phyloP scores from a whole-genome alignment of 192 early-diverging fungal genomes.

The Entomortierella beljakovae region DNA sequence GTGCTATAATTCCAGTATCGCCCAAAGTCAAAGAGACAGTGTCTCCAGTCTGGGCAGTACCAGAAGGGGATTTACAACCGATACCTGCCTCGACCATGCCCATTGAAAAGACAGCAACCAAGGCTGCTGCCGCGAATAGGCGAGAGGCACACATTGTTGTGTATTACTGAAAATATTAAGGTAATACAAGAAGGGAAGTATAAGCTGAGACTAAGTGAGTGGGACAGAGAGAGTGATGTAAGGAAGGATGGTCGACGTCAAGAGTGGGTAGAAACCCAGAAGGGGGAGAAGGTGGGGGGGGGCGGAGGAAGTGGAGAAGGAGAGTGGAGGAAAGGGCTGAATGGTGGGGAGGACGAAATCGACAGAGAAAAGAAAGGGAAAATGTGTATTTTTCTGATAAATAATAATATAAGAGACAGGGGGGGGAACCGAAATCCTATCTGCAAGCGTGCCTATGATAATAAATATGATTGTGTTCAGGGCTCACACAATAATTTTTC shows the following conservation, averaged over 20 bases:
- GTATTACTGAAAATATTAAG: neutral
- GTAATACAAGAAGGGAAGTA: neutral
- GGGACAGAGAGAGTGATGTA: neutral
- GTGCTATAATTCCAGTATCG: slow-evolving; percentile 39
- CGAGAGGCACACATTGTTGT: neutral
- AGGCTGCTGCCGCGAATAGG: slow-evolving; percentile 8
- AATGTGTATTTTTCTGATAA: no score
- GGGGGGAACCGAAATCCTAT: no score
- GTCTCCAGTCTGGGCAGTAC: slow-evolving; percentile 16
- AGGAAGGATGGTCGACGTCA: slow-evolving; percentile 11
- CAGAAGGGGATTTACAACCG: slow-evolving; percentile 29
- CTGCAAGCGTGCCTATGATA: no score
- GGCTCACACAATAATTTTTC: no score
- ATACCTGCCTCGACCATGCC: neutral
- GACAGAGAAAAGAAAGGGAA: neutral
- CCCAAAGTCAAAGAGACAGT: slow-evolving; percentile 10
- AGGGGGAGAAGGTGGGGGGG: slow-evolving; percentile 3
- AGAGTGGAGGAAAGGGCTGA: neutral
- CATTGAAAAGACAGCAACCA: slow-evolving; percentile 8
- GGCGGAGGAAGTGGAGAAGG: neutral
- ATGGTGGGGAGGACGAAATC: no score
- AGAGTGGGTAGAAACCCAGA: neutral
- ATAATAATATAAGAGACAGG: no score
- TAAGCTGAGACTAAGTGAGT: slow-evolving; percentile 4
- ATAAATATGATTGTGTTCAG: no score